A percentile compares a stretch with the other conserved stretches of the same genome.
phyloP scores from a whole-genome alignment of 257 asterid genomes.

The Parsonsia alboflavescens region DNA sequence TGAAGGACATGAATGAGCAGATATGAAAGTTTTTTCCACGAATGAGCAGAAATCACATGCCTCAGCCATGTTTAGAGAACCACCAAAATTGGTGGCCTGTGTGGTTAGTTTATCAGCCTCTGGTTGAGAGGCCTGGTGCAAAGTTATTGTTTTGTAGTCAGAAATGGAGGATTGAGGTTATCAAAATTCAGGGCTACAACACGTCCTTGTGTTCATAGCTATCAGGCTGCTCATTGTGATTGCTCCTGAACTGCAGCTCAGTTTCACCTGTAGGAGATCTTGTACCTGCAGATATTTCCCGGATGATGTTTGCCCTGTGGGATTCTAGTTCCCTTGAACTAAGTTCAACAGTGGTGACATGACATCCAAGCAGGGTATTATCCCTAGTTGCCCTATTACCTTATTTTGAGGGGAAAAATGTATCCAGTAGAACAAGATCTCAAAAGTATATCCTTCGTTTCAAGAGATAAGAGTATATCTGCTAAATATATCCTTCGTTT shows the following conservation, averaged over 20 bases:
- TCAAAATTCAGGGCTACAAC: neutral
- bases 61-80: neutral
- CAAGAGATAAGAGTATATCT: too few species aligned
- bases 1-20: neutral
- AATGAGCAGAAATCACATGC: neutral
- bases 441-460: too few species aligned
- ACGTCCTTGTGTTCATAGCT: neutral
- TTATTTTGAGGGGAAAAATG: neutral
- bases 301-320: neutral
- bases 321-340: neutral
- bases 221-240: neutral
- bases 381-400: neutral
- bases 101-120: neutral
- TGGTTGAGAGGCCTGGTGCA: neutral
- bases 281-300: too few species aligned
- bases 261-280: too few species aligned
- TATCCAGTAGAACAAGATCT: neutral
- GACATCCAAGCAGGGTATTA: too few species aligned
- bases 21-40: neutral
- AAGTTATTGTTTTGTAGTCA: constrained; percentile 1
- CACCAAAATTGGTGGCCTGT: neutral
- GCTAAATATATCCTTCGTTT: too few species aligned
- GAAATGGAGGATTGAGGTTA: constrained; percentile 8
- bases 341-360: neutral
- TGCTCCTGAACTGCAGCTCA: neutral